Evolutionary conservation across 1,139 yeast genomes (phyloP), one percentile per base, ranked within the genome.

Genomic region (Entelexis paramagnoliae): DNA sequence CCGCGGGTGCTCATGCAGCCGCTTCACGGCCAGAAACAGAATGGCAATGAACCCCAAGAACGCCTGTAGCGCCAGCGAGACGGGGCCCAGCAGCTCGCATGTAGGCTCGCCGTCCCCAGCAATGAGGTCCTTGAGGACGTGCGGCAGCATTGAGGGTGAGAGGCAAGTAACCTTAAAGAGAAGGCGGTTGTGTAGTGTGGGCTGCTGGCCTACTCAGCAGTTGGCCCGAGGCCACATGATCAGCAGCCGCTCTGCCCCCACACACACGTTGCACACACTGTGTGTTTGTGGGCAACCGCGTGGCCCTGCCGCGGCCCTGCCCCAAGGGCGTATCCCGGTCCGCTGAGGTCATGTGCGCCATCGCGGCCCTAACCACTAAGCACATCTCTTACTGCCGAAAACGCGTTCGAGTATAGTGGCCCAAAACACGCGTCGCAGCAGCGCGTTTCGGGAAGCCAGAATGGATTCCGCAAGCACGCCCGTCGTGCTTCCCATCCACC

Each of bases 1-100:
- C 56, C 89, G 75, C 0, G 96, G 96, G 55, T 76, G 75, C 64
- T 91, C 97, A 59, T 80, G 78, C 58, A 72, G 77, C 52, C 98
- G 73, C 63, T 91, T 91, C 58, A 81, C 68, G 3, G 88, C 78
- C 49, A 91, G 72, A 2, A 93, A 79, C 19, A 82, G 74, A 13
- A 91, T 67, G 28, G 95, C 89, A 34, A 87, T 70, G 7, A 81
- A 66, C 0, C 97, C 98, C 69, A 91, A 62, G 11, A 66, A 60
- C 10, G 63, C 61, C 55, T 72, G 75, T 40, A 72, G 66, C 11
- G 66, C 52, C 34, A 72, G 63, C 2, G 76, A 71, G 51, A 72
- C 68, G 9, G 74, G 72, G 20, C 75, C 76, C 26, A 72, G 60
- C 46, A 71, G 65, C 60, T 71, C 68, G 59, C 75, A 71, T 2